phyloP scores from a whole-genome alignment of 768 basidiomycete species.

The Lentinula raphanica region DNA sequence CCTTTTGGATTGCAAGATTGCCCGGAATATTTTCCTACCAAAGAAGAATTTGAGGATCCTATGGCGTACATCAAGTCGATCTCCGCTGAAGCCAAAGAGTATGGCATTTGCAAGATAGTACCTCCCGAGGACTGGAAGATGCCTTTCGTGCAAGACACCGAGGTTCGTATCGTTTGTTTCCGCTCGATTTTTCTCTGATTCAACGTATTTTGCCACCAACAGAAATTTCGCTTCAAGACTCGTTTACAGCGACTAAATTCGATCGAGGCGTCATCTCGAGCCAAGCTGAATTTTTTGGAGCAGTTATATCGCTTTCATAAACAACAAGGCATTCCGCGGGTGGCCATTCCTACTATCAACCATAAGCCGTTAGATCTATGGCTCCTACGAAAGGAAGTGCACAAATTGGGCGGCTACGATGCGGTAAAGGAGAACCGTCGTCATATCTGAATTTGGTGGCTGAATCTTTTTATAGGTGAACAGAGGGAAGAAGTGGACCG shows the following conservation, averaged over 20 bases:
- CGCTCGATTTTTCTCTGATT: slow-evolving; percentile 39
- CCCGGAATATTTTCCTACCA: slow-evolving; percentile 81
- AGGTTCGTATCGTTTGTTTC: slow-evolving; percentile 49
- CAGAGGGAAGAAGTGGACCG: slow-evolving; percentile 80
- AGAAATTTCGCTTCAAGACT: slow-evolving; percentile 95
- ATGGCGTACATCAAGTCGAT: slow-evolving; percentile 89
- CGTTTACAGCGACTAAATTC: slow-evolving; percentile 92
- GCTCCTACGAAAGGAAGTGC: slow-evolving; percentile 88
- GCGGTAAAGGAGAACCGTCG: slow-evolving; percentile 45
- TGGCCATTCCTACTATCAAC: slow-evolving; percentile 92
- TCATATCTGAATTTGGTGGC: slow-evolving; percentile 6
- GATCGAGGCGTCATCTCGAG: slow-evolving; percentile 94
- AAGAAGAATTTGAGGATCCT: slow-evolving; percentile 92
- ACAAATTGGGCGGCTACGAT: slow-evolving; percentile 83
- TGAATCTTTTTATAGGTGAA: slow-evolving; percentile 55
- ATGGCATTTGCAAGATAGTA: slow-evolving; percentile 94
- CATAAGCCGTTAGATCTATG: slow-evolving; percentile 91
- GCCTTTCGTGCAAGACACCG: slow-evolving; percentile 92
- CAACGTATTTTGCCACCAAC: slow-evolving; percentile 11
- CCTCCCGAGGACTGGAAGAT: slow-evolving; percentile 93
- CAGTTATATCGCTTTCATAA: slow-evolving; percentile 95
- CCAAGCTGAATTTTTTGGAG: slow-evolving; percentile 95
- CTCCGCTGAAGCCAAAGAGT: slow-evolving; percentile 60
- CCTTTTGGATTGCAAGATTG: slow-evolving; percentile 88
- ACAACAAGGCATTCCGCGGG: slow-evolving; percentile 86